Conservation (phyloP, 2,329 filamentous ascomycete genomes). For the Sarocladium strictum region DNA sequence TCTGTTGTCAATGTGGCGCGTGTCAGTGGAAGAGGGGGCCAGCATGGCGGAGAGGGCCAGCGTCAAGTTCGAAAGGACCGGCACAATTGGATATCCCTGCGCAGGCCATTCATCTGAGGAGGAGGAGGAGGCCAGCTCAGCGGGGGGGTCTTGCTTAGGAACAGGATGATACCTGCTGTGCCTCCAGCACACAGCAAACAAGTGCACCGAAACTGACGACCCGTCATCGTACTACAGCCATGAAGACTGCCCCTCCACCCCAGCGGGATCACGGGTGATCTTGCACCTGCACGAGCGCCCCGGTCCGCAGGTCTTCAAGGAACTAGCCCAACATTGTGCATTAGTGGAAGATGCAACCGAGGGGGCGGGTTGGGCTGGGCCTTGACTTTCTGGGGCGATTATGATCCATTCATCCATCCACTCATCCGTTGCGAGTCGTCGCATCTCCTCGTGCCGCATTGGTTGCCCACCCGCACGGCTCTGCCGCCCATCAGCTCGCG, state of each 20-base stretch:
- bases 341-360: conserved; percentile 6
- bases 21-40: background rate
- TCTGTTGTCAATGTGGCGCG: background rate
- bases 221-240: background rate
- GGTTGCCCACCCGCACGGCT: too few species aligned
- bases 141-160: too few species aligned
- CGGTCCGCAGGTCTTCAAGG: conserved; percentile 22
- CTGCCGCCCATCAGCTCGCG: too few species aligned
- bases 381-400: conserved; percentile 9
- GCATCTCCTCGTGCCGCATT: background rate
- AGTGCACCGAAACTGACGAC: background rate
- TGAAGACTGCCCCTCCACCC: background rate
- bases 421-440: background rate
- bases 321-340: conserved; percentile 8
- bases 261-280: conserved; percentile 16
- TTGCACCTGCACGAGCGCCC: conserved; percentile 30
- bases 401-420: background rate
- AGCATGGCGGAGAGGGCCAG: background rate
- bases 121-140: too few species aligned
- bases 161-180: too few species aligned
- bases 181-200: background rate
- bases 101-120: background rate
- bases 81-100: background rate
- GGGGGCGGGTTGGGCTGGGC: conserved; percentile 3
- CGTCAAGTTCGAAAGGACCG: background rate